phyloP scores from a whole-genome alignment of 306 rosid genomes.

The Fragaria nilgerrensis region DNA sequence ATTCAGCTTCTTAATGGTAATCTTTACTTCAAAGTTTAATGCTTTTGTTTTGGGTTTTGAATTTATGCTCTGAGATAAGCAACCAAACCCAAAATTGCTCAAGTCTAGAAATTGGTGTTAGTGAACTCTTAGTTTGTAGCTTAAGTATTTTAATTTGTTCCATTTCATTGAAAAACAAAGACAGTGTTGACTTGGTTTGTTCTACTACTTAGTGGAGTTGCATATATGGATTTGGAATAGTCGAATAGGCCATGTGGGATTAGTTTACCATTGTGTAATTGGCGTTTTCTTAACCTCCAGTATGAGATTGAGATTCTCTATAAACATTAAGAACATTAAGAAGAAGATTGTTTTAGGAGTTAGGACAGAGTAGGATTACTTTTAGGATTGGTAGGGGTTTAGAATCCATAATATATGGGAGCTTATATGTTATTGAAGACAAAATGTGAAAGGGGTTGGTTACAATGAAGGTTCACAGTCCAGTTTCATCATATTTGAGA shows the following conservation, averaged over 20 bases:
- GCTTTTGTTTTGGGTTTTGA: neutral
- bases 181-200: neutral
- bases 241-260: neutral
- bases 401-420: neutral
- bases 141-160: neutral
- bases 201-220: neutral
- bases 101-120: neutral
- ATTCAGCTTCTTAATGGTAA: conserved; percentile 44
- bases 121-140: neutral
- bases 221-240: neutral
- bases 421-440: neutral
- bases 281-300: neutral
- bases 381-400: neutral
- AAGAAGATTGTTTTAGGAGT: neutral
- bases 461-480: neutral
- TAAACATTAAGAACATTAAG: neutral
- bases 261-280: neutral
- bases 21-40: neutral
- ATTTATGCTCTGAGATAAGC: neutral
- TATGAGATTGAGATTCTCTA: neutral
- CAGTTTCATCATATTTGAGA: neutral
- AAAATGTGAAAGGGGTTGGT: neutral
- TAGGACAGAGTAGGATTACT: neutral
- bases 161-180: neutral
- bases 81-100: neutral